phyloP scores from a whole-genome alignment of 495 filamentous ascomycete genomes.

The Aspergillus bertholletiae region DNA sequence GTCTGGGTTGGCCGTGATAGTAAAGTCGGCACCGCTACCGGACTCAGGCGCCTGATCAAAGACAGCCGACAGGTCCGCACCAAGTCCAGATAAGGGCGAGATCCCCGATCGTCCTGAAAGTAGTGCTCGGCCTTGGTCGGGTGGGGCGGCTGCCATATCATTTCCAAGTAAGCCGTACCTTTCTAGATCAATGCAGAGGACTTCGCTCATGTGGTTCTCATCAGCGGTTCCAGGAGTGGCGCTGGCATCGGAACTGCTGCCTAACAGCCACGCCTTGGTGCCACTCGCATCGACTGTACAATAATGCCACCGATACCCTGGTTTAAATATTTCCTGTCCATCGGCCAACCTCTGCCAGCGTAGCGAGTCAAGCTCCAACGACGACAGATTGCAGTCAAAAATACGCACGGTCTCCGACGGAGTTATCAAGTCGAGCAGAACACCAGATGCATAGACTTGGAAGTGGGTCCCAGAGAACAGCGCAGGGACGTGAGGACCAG shows the following conservation, averaged over 20 bases:
- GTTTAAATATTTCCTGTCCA: constrained; percentile 84
- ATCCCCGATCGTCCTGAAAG: constrained; percentile 45
- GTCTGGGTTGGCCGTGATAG: constrained; percentile 72
- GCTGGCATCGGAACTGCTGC: constrained; percentile 69
- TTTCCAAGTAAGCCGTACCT: constrained; percentile 86
- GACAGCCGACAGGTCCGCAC: constrained; percentile 74
- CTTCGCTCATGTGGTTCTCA: constrained; percentile 90
- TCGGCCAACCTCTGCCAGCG: constrained; percentile 93
- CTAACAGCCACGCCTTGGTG: constrained; percentile 95
- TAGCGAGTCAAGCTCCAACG: constrained; percentile 77
- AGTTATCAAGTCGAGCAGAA: constrained; percentile 88
- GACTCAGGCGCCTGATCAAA: constrained; percentile 78
- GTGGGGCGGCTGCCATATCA: constrained; percentile 57
- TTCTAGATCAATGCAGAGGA: constrained; percentile 84
- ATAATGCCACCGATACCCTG: constrained; percentile 93
- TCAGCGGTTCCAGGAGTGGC: constrained; percentile 50
- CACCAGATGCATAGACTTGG: constrained; percentile 89
- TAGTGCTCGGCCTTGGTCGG: constrained; percentile 52
- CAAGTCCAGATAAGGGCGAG: constrained; percentile 59
- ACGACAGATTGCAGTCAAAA: constrained; percentile 85
- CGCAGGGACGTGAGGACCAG: constrained; percentile 81
- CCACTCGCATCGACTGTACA: constrained; percentile 90
- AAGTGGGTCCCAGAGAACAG: constrained; percentile 89
- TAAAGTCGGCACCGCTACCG: constrained; percentile 80
- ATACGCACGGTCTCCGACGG: constrained; percentile 79